Percentiles rank a stretch among this genome's conserved stretches.
Conservation (phyloP, 345 rosid genomes). For the Gossypium australe region DNA sequence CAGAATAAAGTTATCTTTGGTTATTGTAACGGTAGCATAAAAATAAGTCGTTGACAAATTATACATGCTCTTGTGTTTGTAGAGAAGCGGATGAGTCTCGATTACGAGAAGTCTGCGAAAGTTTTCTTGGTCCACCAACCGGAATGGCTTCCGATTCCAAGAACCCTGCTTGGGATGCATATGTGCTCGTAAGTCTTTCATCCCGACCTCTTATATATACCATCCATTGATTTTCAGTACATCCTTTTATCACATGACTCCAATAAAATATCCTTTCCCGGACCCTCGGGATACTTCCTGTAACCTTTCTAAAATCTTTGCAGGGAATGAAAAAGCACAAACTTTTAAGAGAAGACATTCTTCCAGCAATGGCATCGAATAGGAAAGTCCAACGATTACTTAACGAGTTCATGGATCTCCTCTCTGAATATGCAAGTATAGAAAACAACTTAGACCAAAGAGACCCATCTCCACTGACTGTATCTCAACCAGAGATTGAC, state of each 20-base stretch:
- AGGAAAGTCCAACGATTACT: constrained; percentile 94
- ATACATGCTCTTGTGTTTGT: constrained; percentile 19
- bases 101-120: constrained; percentile 87
- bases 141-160: constrained; percentile 61
- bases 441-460: constrained; percentile 31
- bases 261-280: neutral
- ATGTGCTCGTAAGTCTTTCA: constrained; percentile 59
- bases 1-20: neutral
- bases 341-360: constrained; percentile 80
- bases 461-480: constrained; percentile 10
- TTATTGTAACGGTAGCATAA: neutral
- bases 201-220: neutral
- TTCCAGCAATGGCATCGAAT: constrained; percentile 96
- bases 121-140: constrained; percentile 94
- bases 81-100: constrained; percentile 98
- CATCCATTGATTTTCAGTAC: neutral
- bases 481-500: constrained; percentile 18
- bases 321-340: constrained; percentile 95
- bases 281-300: neutral
- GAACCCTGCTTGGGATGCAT: constrained; percentile 78
- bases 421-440: constrained; percentile 72
- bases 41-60: neutral
- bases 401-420: constrained; percentile 87
- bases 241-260: neutral
- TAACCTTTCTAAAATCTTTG: constrained; percentile 9